A percentile compares a stretch with the other conserved stretches of the same genome.
These are phyloP conservation scores for Phialemonium atrogriseum DNA, from an alignment of 2,329 filamentous ascomycete genomes.

Conservation along the genomic window DNA sequence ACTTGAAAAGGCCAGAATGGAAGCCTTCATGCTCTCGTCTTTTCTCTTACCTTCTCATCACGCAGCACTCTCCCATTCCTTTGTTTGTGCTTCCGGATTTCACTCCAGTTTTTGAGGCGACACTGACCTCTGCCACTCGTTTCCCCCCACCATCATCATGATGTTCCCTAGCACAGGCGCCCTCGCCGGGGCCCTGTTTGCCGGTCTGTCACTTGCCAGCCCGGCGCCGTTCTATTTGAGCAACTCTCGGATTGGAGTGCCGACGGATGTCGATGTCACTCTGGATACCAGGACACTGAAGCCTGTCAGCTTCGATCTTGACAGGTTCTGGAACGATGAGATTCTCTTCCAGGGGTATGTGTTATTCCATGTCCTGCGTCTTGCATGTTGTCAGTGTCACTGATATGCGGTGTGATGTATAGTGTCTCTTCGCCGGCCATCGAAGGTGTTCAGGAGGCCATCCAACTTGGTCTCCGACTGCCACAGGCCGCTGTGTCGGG, in stretches of 20 bases:
- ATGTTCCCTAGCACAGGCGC: slow-evolving; percentile 1
- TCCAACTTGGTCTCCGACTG: slow-evolving; percentile 13
- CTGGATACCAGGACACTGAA: not conserved
- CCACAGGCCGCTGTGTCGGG: slow-evolving; percentile 12
- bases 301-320: slow-evolving; percentile 8
- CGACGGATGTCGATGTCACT: not conserved
- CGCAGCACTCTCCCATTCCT: too few relatives aligned
- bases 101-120: too few relatives aligned
- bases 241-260: not conserved
- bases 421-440: slow-evolving; percentile 8
- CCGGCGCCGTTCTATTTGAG: not conserved
- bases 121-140: too few relatives aligned
- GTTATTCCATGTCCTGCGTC: not conserved
- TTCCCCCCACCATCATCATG: too few relatives aligned
- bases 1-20: too few relatives aligned
- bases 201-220: slow-evolving; percentile 1
- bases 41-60: too few relatives aligned
- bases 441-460: slow-evolving; percentile 3
- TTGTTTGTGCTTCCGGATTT: too few relatives aligned
- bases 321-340: slow-evolving; percentile 11
- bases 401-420: not conserved
- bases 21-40: too few relatives aligned
- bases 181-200: slow-evolving; percentile 2
- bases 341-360: slow-evolving; percentile 13
- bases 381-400: not conserved